These are phyloP conservation scores for Mycena maculata DNA, from an alignment of 768 basidiomycete genomes.

Conservation along the genomic window DNA sequence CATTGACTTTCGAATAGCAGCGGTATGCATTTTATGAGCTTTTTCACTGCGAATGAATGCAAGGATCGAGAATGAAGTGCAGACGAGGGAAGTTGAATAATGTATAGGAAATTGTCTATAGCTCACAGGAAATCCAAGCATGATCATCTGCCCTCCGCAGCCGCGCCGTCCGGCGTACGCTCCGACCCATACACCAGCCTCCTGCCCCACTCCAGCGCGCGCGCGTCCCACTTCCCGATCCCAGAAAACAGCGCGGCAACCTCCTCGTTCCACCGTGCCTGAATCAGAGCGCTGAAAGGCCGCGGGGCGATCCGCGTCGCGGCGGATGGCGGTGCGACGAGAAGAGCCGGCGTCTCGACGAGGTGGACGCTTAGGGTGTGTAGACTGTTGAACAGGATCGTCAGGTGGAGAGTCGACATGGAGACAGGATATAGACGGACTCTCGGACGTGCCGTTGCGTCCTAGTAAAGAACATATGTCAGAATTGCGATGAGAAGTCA, in stretches of 20 bases:
- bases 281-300: conserved; percentile 60
- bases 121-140: not conserved
- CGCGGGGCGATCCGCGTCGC: conserved; percentile 61
- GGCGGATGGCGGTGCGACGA: conserved; percentile 66
- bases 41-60: no score
- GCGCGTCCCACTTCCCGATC: conserved; percentile 58
- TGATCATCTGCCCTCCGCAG: conserved; percentile 3
- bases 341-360: conserved; percentile 56
- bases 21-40: no score
- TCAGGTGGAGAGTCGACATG: not conserved
- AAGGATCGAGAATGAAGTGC: no score
- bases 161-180: not conserved
- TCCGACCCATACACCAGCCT: conserved; percentile 55
- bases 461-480: conserved; percentile 43
- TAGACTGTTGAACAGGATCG: conserved; percentile 48
- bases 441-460: conserved; percentile 67
- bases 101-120: no score
- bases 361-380: conserved; percentile 64
- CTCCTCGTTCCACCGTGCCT: conserved; percentile 71
- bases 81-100: no score
- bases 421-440: conserved; percentile 51
- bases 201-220: conserved; percentile 59
- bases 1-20: no score
- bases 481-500: not conserved
- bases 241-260: conserved; percentile 58